A percentile compares a stretch with the other conserved stretches of the same genome.
Conservation (phyloP, 179 eudicot species). For the Carnegiea gigantea region DNA sequence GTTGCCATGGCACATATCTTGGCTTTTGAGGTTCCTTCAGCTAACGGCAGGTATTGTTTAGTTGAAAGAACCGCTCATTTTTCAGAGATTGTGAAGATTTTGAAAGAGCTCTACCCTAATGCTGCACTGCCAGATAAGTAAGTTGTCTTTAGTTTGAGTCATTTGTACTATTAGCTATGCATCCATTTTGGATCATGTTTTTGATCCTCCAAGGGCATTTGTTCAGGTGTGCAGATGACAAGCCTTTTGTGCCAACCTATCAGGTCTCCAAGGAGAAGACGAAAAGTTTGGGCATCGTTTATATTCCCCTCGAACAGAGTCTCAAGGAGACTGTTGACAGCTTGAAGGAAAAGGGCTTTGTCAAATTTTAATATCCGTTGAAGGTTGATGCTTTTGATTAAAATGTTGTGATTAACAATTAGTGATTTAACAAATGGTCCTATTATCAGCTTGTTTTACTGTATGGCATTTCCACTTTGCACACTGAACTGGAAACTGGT, state of each 20-base stretch:
- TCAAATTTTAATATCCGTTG: constrained; percentile 14
- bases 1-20: constrained; percentile 50
- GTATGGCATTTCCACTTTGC: not conserved
- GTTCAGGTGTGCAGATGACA: constrained; percentile 56
- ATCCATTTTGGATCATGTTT: constrained; percentile 3
- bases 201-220: not conserved
- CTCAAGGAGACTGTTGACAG: constrained; percentile 53
- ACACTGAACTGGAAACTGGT: not conserved
- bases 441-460: not conserved
- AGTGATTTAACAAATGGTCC: not conserved
- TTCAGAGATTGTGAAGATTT: constrained; percentile 28
- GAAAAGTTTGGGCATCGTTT: constrained; percentile 42
- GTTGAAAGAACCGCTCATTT: constrained; percentile 32
- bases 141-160: constrained; percentile 13
- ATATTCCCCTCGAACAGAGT: constrained; percentile 40
- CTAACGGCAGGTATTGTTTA: constrained; percentile 46
- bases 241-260: constrained; percentile 37
- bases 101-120: constrained; percentile 35
- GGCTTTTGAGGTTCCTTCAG: constrained; percentile 46
- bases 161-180: not conserved
- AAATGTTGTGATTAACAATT: not conserved
- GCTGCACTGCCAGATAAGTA: constrained; percentile 37
- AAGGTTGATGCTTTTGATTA: not conserved
- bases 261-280: constrained; percentile 46
- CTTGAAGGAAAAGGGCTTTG: constrained; percentile 47